Evolutionary conservation across 1,284 basidiomycete genomes (phyloP).

Genomic region (Apiotrichum veenhuisii): DNA sequence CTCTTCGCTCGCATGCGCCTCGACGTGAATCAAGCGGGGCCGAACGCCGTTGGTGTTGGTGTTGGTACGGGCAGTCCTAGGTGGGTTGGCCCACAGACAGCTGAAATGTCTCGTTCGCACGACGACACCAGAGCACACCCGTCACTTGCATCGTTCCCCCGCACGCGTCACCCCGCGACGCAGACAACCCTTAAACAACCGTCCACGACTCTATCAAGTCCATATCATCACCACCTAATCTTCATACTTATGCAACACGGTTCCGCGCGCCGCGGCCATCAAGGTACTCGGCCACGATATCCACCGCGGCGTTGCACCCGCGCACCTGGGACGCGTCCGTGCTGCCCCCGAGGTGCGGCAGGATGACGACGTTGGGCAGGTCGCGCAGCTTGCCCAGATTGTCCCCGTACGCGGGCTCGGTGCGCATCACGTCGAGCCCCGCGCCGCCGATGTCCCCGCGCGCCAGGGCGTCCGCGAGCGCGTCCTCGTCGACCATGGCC

Average conservation of each 20-base stretch:
- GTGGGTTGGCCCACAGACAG: too few relatives aligned
- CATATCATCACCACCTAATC: background rate
- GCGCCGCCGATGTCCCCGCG: conserved; percentile 51
- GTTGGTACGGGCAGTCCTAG: too few relatives aligned
- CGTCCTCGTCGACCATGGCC: conserved; percentile 51
- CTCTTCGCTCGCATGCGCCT: too few relatives aligned
- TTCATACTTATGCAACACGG: conserved; percentile 27
- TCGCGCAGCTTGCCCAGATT: conserved; percentile 33
- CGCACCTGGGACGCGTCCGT: conserved; percentile 32
- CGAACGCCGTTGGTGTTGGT: too few relatives aligned
- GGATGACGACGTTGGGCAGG: conserved; percentile 32
- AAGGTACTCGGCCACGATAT: conserved; percentile 39
- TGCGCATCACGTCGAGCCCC: conserved; percentile 54
- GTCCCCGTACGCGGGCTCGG: conserved; percentile 39
- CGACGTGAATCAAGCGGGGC: too few relatives aligned
- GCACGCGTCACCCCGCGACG: too few relatives aligned
- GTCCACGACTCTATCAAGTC: background rate
- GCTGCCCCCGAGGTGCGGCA: conserved; percentile 44
- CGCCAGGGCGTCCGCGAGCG: conserved; percentile 50
- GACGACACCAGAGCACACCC: too few relatives aligned
- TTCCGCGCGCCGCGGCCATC: conserved; percentile 33
- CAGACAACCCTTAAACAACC: background rate
- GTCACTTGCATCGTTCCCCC: too few relatives aligned
- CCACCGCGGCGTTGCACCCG: conserved; percentile 37
- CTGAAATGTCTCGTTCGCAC: too few relatives aligned